phyloP scores from a whole-genome alignment of 345 rosid genomes.

The Gossypium mustelinum region DNA sequence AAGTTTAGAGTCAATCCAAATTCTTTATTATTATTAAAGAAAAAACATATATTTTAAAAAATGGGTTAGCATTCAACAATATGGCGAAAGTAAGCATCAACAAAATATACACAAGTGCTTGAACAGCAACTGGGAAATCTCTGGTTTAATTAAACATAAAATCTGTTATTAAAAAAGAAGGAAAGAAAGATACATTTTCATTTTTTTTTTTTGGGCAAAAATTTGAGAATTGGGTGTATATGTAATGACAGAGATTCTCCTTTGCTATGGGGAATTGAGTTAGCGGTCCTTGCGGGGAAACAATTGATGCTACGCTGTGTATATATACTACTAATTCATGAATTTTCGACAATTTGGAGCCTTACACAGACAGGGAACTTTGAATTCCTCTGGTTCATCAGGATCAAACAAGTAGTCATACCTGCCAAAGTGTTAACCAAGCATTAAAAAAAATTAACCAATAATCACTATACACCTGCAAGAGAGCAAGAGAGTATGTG shows the following conservation, averaged over 20 bases:
- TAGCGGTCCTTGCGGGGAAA: constrained; percentile 20
- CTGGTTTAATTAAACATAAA: background rate
- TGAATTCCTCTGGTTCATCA: constrained; percentile 90
- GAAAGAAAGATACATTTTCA: background rate
- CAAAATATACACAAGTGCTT: background rate
- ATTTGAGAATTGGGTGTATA: background rate
- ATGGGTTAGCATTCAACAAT: constrained; percentile 2
- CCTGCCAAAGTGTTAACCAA: constrained; percentile 34
- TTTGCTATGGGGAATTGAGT: constrained; percentile 5
- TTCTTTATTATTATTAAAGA: too few species aligned
- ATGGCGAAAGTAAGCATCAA: background rate
- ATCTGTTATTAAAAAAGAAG: background rate
- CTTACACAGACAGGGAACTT: constrained; percentile 91
- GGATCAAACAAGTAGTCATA: constrained; percentile 97
- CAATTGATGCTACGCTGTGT: constrained; percentile 2
- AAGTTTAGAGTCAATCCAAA: too few species aligned
- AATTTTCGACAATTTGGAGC: constrained; percentile 86
- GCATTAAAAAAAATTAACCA: background rate
- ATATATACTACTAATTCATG: constrained; percentile 66
- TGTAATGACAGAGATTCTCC: constrained; percentile 8
- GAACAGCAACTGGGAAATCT: background rate
- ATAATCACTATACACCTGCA: constrained; percentile 1
- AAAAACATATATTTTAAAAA: too few species aligned
- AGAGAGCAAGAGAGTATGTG: background rate
- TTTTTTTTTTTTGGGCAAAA: background rate